These are phyloP conservation scores for Geosmithia putterillii DNA, from an alignment of 2,329 filamentous ascomycete genomes.

Conservation along the genomic window DNA sequence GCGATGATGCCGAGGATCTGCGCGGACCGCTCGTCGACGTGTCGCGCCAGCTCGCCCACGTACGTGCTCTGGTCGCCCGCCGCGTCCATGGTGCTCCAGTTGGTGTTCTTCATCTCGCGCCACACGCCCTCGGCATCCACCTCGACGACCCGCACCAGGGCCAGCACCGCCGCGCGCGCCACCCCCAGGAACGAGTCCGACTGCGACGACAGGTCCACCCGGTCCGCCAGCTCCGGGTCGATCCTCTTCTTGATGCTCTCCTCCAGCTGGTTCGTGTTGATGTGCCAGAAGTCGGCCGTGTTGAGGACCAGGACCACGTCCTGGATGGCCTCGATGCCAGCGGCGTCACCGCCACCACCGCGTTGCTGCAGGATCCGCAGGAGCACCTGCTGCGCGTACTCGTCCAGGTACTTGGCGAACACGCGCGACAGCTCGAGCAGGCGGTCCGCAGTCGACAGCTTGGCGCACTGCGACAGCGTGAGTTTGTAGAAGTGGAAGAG, in stretches of 20 bases:
- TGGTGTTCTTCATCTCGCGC: constrained; percentile 94
- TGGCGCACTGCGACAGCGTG: constrained; percentile 87
- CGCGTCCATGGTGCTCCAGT: constrained; percentile 87
- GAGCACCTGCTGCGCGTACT: constrained; percentile 88
- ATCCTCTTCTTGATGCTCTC: constrained; percentile 89
- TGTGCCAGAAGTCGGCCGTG: constrained; percentile 95
- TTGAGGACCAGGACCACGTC: constrained; percentile 82
- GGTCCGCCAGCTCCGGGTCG: constrained; percentile 61
- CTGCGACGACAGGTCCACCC: constrained; percentile 83
- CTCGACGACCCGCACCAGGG: constrained; percentile 76
- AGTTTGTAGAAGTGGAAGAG: constrained; percentile 95
- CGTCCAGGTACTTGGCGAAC: constrained; percentile 85
- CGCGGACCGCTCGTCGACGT: constrained; percentile 58
- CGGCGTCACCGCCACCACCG: constrained; percentile 34
- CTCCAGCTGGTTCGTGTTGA: constrained; percentile 83
- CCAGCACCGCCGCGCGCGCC: constrained; percentile 73
- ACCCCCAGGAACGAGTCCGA: constrained; percentile 94
- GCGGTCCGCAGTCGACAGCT: constrained; percentile 81
- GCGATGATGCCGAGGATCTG: constrained; percentile 64
- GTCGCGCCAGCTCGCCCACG: constrained; percentile 66
- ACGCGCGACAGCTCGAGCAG: constrained; percentile 75
- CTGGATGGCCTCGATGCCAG: too few species aligned
- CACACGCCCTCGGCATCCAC: constrained; percentile 73
- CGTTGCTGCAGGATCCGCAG: constrained; percentile 54
- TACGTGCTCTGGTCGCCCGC: constrained; percentile 93